Evolutionary conservation across 2,329 filamentous ascomycete genomes (phyloP), one percentile per base, ranked within the genome.

Genomic region (Trichophyton benhamiae): DNA sequence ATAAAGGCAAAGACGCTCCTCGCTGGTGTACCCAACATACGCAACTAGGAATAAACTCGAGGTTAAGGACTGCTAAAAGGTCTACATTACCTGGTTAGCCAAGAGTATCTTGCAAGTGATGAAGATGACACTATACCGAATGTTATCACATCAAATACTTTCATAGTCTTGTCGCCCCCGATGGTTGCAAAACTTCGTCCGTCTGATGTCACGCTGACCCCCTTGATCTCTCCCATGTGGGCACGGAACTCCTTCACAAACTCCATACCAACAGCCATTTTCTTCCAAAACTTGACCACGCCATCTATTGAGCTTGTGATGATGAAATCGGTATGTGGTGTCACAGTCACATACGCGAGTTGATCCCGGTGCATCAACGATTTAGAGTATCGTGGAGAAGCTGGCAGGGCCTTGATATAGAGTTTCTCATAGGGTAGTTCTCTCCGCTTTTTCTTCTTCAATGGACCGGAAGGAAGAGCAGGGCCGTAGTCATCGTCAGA

Each of bases 231-330:
- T 59, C 89, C 89, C 62, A 83, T 81, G 75, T 99, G 95, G 6
- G 94, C 91, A 70, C 86, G 87, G 77, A 96, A 99, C 76, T 99
- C 91, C 76, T 99, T 99, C 60, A 97, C 92, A 70, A 99, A 99
- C 76, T 99, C 95, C 62, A 99, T 88, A 0, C 89, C 89, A 38
- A 89, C 86, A 1, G 84, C 86, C 65, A 88, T 83, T 77, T 99
- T 99, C 78, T 99, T 99, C 94, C 94, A 99, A 74, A 99, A 99
- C 75, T 99, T 99, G 67, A 97, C 92, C 0, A 92, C 87, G n/a
- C 95, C 95, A 71, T 99, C 94, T 49, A 89, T 78, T 0, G 94
- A 97, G 64, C 88, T 89, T 0, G 94, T 99, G 65, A 99, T 94
- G 42, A 99, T 80, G 71, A 99, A 99, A 67, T 97, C 94, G 63